Conservation (phyloP, 2,329 filamentous ascomycete genomes). For the Alternaria gansuensis region DNA sequence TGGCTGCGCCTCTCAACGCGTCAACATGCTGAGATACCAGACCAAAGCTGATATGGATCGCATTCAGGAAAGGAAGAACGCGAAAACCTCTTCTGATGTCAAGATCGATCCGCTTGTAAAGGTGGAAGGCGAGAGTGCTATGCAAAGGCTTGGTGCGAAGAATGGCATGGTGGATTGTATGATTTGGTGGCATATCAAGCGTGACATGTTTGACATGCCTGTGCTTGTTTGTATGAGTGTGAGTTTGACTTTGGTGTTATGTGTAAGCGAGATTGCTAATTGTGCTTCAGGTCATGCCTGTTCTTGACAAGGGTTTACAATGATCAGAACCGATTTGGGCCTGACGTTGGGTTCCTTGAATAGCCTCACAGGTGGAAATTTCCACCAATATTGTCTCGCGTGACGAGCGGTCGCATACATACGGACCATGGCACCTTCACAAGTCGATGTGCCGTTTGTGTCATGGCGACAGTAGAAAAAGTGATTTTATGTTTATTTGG, state of each 20-base stretch:
- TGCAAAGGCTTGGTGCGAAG: slow-evolving; percentile 78
- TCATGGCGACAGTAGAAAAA: slow-evolving; percentile 14
- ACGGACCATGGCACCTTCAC: background rate
- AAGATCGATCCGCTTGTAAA: slow-evolving; percentile 42
- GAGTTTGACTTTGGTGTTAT: slow-evolving; percentile 58
- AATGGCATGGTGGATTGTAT: slow-evolving; percentile 94
- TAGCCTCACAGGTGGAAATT: background rate
- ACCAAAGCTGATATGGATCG: slow-evolving; percentile 59
- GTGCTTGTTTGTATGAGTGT: slow-evolving; percentile 99
- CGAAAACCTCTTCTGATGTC: slow-evolving; percentile 31
- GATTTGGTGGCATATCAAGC: slow-evolving; percentile 96
- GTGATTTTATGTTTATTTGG: slow-evolving; percentile 3
- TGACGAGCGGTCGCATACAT: background rate
- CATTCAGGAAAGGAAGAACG: slow-evolving; percentile 38
- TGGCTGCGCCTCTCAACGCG: slow-evolving; percentile 82
- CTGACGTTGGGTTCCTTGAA: background rate
- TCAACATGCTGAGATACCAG: slow-evolving; percentile 85
- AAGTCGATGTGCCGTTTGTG: background rate
- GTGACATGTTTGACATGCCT: slow-evolving; percentile 97
- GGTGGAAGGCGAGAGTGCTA: slow-evolving; percentile 69
- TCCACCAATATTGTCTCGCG: background rate
- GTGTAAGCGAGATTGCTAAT: slow-evolving; percentile 19
- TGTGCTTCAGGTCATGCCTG: slow-evolving; percentile 41
- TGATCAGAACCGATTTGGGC: background rate
- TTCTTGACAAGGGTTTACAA: slow-evolving; percentile 40